phyloP scores from a whole-genome alignment of 345 rosid species.

The Eucalyptus caleyi region DNA sequence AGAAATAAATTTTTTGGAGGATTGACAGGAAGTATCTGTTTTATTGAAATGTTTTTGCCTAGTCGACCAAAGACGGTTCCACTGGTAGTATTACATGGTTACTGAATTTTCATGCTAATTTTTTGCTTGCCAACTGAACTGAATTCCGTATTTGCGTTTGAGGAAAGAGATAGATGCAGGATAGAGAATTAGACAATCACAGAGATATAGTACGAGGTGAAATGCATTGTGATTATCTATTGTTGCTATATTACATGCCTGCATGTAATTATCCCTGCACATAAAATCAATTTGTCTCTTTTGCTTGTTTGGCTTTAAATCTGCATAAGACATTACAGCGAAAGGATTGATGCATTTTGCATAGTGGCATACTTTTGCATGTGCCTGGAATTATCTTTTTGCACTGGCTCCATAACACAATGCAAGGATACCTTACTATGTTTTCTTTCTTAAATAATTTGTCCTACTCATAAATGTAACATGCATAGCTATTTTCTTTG shows the following conservation, averaged over 20 bases:
- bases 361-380: background rate
- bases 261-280: background rate
- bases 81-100: background rate
- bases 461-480: background rate
- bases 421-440: background rate
- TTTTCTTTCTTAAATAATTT: background rate
- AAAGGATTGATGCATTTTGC: background rate
- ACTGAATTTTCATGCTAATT: background rate
- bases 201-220: background rate
- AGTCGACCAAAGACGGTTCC: background rate
- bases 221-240: background rate
- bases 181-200: background rate
- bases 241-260: background rate
- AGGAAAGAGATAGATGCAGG: background rate
- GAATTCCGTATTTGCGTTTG: background rate
- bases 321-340: background rate
- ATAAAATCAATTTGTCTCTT: background rate
- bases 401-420: background rate
- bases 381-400: background rate
- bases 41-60: background rate
- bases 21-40: background rate
- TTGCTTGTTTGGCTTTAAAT: background rate
- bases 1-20: background rate
- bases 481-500: background rate
- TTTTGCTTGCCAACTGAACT: background rate